Evolutionary conservation across 768 basidiomycete genomes (phyloP), one percentile per base, ranked within the genome.

Genomic region (Russula olivacea): DNA sequence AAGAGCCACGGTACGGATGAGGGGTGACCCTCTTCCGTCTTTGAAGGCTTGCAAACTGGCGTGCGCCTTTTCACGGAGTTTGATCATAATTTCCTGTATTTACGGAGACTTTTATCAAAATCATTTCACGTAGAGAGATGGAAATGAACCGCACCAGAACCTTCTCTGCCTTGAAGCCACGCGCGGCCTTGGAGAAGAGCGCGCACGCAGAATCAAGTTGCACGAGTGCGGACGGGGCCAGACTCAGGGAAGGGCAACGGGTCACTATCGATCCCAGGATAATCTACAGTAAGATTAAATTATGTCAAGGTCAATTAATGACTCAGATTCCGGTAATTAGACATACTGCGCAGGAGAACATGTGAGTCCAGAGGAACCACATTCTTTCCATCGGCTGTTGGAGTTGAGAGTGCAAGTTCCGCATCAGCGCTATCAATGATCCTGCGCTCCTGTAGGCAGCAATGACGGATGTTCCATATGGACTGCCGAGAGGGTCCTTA

Each of bases 171-270:
- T 80, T 79, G 72, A 88, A 88, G 21, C 83, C 83, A 21, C 75
- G 78, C 11, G 87, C 86, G 21, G 85, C 81, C 70, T 85, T 86
- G n/a, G 83, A 77, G 68, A 89, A 88, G 34, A 89, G 78, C 60
- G 88, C 84, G 67, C 86, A 88, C 7, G 87, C 87, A 0, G 88
- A 88, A 70, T 89, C 86, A 32, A 89, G 75, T 68, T 89, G 88
- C 9, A 82, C 79, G 10, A 89, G 79, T 4, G 87, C 88, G 25
- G 87, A 89, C 19, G 86, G 85, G 23, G 87, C 88, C 64, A 89
- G 73, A 68, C 86, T 87, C 83, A 89, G 87, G 19, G 88, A 89
- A 12, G 88, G 87, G 72, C 87, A 89, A 55, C 87, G 79, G 19
- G 88, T 89, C 12, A 89, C 87, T 40, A 89, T 87, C 23, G 87